Evolutionary conservation across 345 rosid genomes (phyloP).

Genomic region (Boechera stricta): DNA sequence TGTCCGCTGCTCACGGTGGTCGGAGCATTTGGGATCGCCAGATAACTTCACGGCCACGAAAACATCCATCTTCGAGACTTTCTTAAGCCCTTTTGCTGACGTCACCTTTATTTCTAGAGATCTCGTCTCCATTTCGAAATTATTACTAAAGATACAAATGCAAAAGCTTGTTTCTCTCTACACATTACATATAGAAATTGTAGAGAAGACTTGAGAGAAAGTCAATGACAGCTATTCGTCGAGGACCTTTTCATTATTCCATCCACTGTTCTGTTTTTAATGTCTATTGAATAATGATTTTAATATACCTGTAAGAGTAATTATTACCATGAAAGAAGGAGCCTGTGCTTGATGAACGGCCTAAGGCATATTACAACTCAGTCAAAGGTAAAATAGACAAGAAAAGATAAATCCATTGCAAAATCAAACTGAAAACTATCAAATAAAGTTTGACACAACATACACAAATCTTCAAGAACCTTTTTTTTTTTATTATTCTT

Average conservation of each 20-base stretch:
- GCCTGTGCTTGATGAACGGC: slow-evolving; percentile 26
- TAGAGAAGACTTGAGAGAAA: slow-evolving; percentile 34
- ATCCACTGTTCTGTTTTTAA: slow-evolving; percentile 19
- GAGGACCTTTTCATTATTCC: slow-evolving; percentile 6
- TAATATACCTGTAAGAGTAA: slow-evolving; percentile 7
- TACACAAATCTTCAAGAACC: slow-evolving; percentile 36
- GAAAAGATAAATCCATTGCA: slow-evolving; percentile 6
- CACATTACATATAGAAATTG: slow-evolving; percentile 33
- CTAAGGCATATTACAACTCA: slow-evolving; percentile 28
- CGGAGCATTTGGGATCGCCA: slow-evolving; percentile 41
- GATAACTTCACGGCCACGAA: slow-evolving; percentile 37
- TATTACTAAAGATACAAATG: background rate
- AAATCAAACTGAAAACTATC: slow-evolving; percentile 25
- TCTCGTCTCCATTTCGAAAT: slow-evolving; percentile 26
- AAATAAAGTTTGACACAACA: slow-evolving; percentile 32
- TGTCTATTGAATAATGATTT: background rate
- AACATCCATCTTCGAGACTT: slow-evolving; percentile 35
- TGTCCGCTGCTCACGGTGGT: slow-evolving; percentile 42
- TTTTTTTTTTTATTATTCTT: slow-evolving; percentile 44
- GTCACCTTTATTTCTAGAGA: slow-evolving; percentile 35
- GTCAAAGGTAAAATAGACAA: slow-evolving; percentile 3
- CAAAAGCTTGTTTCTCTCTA: slow-evolving; percentile 14
- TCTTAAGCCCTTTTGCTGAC: slow-evolving; percentile 36
- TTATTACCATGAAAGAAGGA: slow-evolving; percentile 31
- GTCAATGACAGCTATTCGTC: slow-evolving; percentile 27